Conservation (phyloP, 768 basidiomycete genomes). For the Stropharia rugosoannulata region DNA sequence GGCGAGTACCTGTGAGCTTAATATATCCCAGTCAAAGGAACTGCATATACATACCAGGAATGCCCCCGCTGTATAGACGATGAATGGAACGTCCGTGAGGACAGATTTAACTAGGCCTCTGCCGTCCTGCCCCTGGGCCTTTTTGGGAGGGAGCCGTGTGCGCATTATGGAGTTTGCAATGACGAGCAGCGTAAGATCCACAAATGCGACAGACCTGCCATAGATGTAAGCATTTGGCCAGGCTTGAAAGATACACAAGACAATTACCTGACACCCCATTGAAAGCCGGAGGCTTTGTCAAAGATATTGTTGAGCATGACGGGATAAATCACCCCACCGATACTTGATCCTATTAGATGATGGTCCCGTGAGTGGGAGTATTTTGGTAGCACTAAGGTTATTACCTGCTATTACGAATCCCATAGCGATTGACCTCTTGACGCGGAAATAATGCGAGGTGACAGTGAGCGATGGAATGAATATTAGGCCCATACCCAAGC, state of each 20-base stretch:
- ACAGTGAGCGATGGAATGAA: conserved; percentile 53
- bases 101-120: conserved; percentile 31
- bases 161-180: conserved; percentile 43
- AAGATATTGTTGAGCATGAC: conserved; percentile 51
- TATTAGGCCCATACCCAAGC: conserved; percentile 53
- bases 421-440: conserved; percentile 49
- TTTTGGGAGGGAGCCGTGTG: conserved; percentile 35
- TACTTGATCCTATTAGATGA: conserved; percentile 33
- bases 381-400: conserved; percentile 3
- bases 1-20: background rate
- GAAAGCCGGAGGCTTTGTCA: conserved; percentile 32
- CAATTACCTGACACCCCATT: conserved; percentile 41
- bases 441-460: conserved; percentile 54
- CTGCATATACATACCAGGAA: conserved; percentile 29
- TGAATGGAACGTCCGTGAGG: conserved; percentile 39
- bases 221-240: conserved; percentile 3
- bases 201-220: conserved; percentile 40
- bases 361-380: background rate
- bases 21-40: background rate
- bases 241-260: conserved; percentile 13
- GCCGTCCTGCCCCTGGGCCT: conserved; percentile 17
- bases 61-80: conserved; percentile 40
- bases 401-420: conserved; percentile 52
- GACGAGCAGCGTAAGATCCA: conserved; percentile 43
- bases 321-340: conserved; percentile 53